phyloP scores from a whole-genome alignment of 2,329 filamentous ascomycete species.

The Xylariaceae sp. region DNA sequence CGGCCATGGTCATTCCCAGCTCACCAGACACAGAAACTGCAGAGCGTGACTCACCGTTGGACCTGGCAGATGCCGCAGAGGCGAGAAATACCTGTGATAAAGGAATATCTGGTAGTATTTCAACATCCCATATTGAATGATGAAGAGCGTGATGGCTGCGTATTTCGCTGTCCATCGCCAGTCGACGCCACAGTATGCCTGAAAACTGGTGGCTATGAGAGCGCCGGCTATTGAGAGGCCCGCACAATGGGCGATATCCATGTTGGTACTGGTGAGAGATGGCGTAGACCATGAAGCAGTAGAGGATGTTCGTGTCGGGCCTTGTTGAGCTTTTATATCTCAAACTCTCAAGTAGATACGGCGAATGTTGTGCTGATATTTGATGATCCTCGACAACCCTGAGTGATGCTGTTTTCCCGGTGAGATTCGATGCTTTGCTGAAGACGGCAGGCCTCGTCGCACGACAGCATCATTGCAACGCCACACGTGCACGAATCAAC shows the following conservation, averaged over 20 bases:
- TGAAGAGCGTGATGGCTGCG: conserved; percentile 17
- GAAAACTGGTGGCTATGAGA: not conserved
- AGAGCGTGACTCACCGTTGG: conserved; percentile 35
- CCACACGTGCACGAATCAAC: too few species aligned
- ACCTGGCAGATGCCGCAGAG: conserved; percentile 41
- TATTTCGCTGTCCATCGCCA: not conserved
- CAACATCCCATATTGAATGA: conserved; percentile 16
- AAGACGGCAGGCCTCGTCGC: too few species aligned
- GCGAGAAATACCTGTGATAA: conserved; percentile 40
- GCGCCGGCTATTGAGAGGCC: not conserved
- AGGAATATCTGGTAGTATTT: conserved; percentile 36
- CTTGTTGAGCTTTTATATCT: too few species aligned
- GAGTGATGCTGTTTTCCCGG: too few species aligned
- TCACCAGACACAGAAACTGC: too few species aligned
- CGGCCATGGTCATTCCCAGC: not conserved
- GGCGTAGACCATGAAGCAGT: not conserved
- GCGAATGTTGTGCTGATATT: too few species aligned
- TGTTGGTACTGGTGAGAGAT: not conserved
- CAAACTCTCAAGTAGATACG: too few species aligned
- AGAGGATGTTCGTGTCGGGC: not conserved
- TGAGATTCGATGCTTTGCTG: too few species aligned
- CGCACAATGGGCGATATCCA: not conserved
- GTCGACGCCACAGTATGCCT: not conserved
- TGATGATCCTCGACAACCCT: too few species aligned
- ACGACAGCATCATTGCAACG: too few species aligned